Conservation (phyloP, 345 rosid genomes). For the Odontarrhena argentea region DNA sequence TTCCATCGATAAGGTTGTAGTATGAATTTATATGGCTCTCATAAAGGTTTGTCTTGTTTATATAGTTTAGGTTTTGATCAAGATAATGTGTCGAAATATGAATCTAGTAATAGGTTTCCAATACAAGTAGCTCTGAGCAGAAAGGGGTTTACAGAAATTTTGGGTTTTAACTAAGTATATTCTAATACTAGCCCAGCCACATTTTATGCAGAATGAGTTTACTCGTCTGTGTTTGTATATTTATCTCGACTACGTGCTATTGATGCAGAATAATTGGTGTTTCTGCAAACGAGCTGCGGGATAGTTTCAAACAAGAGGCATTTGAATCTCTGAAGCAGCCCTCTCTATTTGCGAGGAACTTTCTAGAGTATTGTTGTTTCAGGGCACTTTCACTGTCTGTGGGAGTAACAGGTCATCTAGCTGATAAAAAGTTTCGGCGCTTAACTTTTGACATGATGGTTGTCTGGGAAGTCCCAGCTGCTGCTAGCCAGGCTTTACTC, state of each 20-base stretch:
- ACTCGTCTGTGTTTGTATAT: not conserved
- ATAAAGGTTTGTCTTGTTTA: conserved; percentile 1
- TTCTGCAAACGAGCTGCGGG: conserved; percentile 63
- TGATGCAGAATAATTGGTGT: conserved; percentile 74
- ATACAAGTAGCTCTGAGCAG: not conserved
- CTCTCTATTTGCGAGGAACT: conserved; percentile 75
- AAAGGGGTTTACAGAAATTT: not conserved
- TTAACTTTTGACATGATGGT: conserved; percentile 92
- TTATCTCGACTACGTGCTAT: conserved; percentile 13
- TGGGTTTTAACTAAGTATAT: not conserved
- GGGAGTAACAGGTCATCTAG: conserved; percentile 68
- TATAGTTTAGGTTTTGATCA: conserved; percentile 7
- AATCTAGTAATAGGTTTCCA: conserved; percentile 4
- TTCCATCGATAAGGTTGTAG: not conserved
- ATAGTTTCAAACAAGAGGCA: conserved; percentile 77
- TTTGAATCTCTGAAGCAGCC: conserved; percentile 76
- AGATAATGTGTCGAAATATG: not conserved
- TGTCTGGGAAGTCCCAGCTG: conserved; percentile 88
- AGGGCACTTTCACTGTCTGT: conserved; percentile 74
- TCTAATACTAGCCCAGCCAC: not conserved
- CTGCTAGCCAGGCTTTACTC: conserved; percentile 59
- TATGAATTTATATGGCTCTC: not conserved
- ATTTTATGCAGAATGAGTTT: not conserved
- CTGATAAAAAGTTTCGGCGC: conserved; percentile 79
- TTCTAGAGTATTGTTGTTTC: conserved; percentile 92